These are phyloP conservation scores for Lablab purpureus DNA, from an alignment of 306 rosid genomes.

Conservation along the genomic window DNA sequence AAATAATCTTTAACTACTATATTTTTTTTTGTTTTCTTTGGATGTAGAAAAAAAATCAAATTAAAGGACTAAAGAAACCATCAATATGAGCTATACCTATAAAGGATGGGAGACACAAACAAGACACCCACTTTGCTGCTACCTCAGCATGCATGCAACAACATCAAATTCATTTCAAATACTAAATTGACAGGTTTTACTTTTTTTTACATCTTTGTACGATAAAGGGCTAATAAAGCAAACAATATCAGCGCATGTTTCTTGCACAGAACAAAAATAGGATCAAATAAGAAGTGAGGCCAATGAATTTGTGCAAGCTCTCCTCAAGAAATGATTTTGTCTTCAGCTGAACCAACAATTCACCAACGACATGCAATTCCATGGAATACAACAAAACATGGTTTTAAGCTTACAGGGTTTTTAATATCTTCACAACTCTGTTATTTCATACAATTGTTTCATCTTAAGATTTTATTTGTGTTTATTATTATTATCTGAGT, in stretches of 20 bases:
- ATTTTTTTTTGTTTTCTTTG: neutral
- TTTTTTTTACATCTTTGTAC: conserved; percentile 1
- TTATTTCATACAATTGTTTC: no score
- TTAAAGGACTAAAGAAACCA: neutral
- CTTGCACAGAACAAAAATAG: neutral
- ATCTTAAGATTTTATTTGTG: no score
- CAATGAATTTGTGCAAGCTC: neutral
- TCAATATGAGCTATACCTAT: neutral
- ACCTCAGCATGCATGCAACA: conserved; percentile 1
- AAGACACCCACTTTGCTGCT: neutral
- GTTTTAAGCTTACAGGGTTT: conserved; percentile 8
- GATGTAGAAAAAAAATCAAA: neutral
- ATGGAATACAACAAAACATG: conserved; percentile 3
- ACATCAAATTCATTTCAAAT: neutral
- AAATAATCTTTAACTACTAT: no score
- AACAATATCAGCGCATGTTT: conserved; percentile 21
- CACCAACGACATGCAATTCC: neutral
- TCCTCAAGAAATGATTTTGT: conserved; percentile 2
- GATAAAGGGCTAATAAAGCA: conserved; percentile 1
- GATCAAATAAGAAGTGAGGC: neutral
- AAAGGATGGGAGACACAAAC: neutral
- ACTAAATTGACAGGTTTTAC: neutral
- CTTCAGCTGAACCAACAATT: conserved; percentile 29
- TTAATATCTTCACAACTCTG: no score
- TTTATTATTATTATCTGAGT: no score